phyloP scores from a whole-genome alignment of 225 moss, liverwort and hornwort species.

The Polytrichum commune region DNA sequence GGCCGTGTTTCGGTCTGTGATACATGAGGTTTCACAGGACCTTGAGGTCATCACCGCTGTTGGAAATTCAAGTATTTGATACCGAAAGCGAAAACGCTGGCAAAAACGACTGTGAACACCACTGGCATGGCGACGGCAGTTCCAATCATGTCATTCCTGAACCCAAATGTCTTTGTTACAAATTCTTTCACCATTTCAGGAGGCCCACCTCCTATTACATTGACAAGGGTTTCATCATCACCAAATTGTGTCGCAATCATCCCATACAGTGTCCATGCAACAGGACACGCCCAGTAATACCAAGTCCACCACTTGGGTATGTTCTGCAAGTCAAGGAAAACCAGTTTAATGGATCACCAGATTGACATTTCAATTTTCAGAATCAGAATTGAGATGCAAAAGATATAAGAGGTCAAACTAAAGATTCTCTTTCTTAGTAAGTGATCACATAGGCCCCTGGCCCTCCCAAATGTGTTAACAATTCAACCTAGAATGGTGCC shows the following conservation, averaged over 20 bases:
- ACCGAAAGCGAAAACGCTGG: constrained; percentile 47
- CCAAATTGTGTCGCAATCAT: constrained; percentile 55
- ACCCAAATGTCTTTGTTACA: constrained; percentile 44
- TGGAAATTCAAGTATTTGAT: constrained; percentile 62
- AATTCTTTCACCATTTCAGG: constrained; percentile 51
- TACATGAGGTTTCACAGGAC: background rate
- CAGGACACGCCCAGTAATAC: constrained; percentile 64
- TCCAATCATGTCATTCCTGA: constrained; percentile 37
- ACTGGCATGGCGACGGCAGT: constrained; percentile 55
- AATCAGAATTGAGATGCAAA: too few relatives aligned
- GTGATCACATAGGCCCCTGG: too few relatives aligned
- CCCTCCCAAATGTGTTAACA: too few relatives aligned
- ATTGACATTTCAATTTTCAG: background rate
- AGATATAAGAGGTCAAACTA: too few relatives aligned
- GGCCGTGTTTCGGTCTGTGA: background rate
- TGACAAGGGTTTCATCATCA: constrained; percentile 34
- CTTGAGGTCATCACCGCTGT: constrained; percentile 29
- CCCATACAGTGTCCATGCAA: constrained; percentile 62
- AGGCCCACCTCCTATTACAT: constrained; percentile 35
- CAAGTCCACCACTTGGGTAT: constrained; percentile 62
- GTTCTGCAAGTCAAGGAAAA: constrained; percentile 26
- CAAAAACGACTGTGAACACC: constrained; percentile 51
- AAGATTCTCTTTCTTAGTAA: too few relatives aligned
- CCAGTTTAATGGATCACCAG: background rate
- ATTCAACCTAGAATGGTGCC: background rate